Evolutionary conservation across 495 filamentous ascomycete genomes (phyloP).

Genomic region (Hypoxylon crocopeplum): DNA sequence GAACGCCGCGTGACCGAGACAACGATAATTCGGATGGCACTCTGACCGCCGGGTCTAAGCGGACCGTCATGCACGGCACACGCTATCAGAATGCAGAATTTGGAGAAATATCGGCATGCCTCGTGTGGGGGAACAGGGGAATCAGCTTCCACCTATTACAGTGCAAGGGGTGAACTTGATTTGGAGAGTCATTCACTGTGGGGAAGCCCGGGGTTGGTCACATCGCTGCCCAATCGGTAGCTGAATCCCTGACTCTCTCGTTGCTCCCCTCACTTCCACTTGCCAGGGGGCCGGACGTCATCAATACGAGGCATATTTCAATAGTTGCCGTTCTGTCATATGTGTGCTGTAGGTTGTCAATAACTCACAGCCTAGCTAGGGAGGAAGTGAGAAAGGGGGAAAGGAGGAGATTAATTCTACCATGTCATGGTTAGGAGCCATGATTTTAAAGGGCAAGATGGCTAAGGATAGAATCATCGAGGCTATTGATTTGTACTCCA

Average conservation of each 20-base stretch:
- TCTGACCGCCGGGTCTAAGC: slow-evolving; percentile 14
- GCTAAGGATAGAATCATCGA: too few relatives aligned
- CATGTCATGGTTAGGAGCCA: too few relatives aligned
- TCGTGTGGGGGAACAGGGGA: neutral
- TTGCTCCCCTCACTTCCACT: neutral
- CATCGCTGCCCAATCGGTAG: slow-evolving; percentile 23
- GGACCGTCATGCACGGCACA: slow-evolving; percentile 4
- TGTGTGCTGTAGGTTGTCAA: too few relatives aligned
- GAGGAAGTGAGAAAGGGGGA: too few relatives aligned
- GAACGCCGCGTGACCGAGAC: slow-evolving; percentile 12
- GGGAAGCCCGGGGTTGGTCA: slow-evolving; percentile 27
- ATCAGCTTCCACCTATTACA: too few relatives aligned
- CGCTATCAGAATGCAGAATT: slow-evolving; percentile 2
- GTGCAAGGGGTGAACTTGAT: neutral
- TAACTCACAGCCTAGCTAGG: too few relatives aligned
- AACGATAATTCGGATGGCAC: neutral
- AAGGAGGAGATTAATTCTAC: too few relatives aligned
- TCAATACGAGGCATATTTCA: slow-evolving; percentile 15
- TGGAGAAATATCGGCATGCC: slow-evolving; percentile 16
- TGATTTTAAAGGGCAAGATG: too few relatives aligned
- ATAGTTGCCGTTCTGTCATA: neutral
- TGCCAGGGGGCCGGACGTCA: neutral
- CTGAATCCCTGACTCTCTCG: neutral
- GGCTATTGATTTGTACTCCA: too few relatives aligned
- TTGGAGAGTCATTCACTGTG: slow-evolving; percentile 13